phyloP scores from a whole-genome alignment of 176 grass and related monocot species.

The Cenchrus americanus region DNA sequence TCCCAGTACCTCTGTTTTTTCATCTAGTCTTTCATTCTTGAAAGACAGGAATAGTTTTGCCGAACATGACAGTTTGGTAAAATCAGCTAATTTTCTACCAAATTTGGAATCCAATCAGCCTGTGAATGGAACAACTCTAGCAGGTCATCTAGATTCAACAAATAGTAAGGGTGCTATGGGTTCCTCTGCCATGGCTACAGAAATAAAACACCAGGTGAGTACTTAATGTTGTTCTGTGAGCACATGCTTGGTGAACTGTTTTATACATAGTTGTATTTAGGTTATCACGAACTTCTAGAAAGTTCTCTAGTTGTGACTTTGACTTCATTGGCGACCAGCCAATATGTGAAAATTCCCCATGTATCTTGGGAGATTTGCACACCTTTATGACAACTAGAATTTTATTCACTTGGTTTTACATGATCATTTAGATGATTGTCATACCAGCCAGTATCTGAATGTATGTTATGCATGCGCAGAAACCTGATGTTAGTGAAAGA shows the following conservation, averaged over 20 bases:
- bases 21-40: conserved; percentile 29
- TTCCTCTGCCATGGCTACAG: neutral
- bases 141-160: conserved; percentile 41
- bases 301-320: conserved; percentile 15
- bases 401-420: conserved; percentile 18
- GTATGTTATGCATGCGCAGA: conserved; percentile 41
- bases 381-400: neutral
- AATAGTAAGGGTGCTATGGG: conserved; percentile 5
- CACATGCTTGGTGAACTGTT: neutral
- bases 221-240: neutral
- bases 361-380: neutral
- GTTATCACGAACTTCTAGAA: conserved; percentile 8
- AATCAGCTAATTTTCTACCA: conserved; percentile 11
- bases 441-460: neutral
- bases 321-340: neutral
- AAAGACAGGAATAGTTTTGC: conserved; percentile 37
- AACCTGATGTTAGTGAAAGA: conserved; percentile 35
- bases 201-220: conserved; percentile 38
- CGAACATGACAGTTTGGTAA: conserved; percentile 30
- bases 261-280: neutral
- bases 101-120: conserved; percentile 42
- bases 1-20: conserved; percentile 39
- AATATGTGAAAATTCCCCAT: neutral
- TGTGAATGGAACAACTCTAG: conserved; percentile 25
- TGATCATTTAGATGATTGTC: conserved; percentile 17